These are phyloP conservation scores for Trichosporon ovoides DNA, from an alignment of 1,284 basidiomycete species.

Conservation along the genomic window DNA sequence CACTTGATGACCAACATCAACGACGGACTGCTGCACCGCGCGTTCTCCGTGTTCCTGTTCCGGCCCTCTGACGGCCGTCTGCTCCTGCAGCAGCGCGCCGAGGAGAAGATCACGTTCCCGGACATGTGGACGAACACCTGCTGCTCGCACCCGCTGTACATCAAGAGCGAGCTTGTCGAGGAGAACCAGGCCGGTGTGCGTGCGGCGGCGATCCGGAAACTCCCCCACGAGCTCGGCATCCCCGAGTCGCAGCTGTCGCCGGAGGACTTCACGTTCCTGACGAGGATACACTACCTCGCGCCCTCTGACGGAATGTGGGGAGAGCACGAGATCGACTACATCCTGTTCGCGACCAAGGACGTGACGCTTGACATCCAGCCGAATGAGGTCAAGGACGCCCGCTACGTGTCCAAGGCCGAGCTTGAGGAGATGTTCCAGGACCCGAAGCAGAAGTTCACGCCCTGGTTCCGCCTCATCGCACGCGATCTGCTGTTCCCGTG, in stretches of 20 bases:
- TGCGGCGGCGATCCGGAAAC: conserved; percentile 84
- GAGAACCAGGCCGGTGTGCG: conserved; percentile 71
- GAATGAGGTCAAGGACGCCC: conserved; percentile 88
- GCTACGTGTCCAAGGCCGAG: conserved; percentile 87
- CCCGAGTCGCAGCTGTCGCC: conserved; percentile 62
- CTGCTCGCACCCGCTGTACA: conserved; percentile 85
- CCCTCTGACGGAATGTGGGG: conserved; percentile 92
- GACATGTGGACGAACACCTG: conserved; percentile 99
- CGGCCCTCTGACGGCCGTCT: conserved; percentile 88
- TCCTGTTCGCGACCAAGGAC: conserved; percentile 86
- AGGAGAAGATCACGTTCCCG: conserved; percentile 99
- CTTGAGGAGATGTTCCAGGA: conserved; percentile 86
- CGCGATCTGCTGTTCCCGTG: conserved; percentile 95
- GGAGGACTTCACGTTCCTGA: conserved; percentile 89
- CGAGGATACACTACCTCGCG: conserved; percentile 95
- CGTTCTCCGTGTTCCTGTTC: conserved; percentile 97
- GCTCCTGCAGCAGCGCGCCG: conserved; percentile 89
- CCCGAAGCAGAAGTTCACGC: conserved; percentile 77
- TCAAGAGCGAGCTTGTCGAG: conserved; percentile 71
- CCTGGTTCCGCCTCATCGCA: conserved; percentile 99
- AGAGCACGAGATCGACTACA: conserved; percentile 99
- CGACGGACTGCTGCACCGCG: conserved; percentile 90
- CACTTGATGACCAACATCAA: conserved; percentile 98
- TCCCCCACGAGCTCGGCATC: conserved; percentile 96
- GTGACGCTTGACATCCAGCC: conserved; percentile 76